These are phyloP conservation scores for Mangifera indica DNA, from an alignment of 345 rosid genomes.

Conservation along the genomic window DNA sequence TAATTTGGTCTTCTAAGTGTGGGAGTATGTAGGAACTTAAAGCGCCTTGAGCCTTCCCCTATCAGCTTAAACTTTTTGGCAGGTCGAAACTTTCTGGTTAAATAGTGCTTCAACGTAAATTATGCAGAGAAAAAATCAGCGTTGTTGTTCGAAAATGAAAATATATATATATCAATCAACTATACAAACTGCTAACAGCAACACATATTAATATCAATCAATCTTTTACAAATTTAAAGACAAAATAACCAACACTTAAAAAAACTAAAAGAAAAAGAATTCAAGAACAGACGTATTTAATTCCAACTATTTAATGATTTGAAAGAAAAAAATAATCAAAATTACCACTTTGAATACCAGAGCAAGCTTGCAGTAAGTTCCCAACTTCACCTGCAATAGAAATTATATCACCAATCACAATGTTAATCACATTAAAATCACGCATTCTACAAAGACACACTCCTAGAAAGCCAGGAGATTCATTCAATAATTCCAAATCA, in stretches of 20 bases:
- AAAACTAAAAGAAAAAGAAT: neutral
- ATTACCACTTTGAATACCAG: constrained; percentile 3
- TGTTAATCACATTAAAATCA: neutral
- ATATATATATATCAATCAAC: no score
- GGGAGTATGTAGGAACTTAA: neutral
- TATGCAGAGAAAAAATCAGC: neutral
- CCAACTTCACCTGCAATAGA: constrained; percentile 5
- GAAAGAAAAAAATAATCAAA: neutral
- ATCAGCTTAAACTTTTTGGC: no score
- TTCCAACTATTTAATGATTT: neutral
- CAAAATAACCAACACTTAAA: neutral
- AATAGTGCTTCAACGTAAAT: neutral
- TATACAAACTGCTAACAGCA: neutral
- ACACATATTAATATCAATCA: neutral
- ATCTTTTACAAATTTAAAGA: neutral
- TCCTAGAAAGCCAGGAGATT: neutral
- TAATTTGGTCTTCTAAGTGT: neutral
- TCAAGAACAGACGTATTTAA: neutral
- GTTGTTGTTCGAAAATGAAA: neutral
- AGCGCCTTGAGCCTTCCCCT: neutral
- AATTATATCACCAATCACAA: neutral
- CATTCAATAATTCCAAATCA: neutral
- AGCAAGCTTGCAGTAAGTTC: neutral
- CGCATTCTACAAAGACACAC: neutral
- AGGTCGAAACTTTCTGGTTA: neutral